phyloP scores from a whole-genome alignment of 352 stramenopile genomes.

The Pythium phragmitis region DNA sequence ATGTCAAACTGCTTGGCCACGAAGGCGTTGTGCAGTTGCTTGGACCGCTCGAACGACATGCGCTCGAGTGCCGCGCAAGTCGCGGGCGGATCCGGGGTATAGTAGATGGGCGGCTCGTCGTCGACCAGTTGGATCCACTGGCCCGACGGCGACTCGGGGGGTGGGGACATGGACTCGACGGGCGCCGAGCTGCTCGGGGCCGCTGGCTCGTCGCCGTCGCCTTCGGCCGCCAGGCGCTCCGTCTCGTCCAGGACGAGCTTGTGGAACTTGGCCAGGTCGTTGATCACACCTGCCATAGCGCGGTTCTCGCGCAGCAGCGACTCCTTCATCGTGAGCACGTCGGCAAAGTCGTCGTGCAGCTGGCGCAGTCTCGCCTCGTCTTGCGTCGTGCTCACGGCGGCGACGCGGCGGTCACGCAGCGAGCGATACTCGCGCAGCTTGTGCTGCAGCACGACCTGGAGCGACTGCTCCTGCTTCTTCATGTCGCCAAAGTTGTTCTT shows the following conservation, averaged over 20 bases:
- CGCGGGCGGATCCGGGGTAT: slow-evolving; percentile 2
- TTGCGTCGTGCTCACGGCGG: background rate
- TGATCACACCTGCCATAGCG: slow-evolving; percentile 27
- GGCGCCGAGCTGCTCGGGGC: too few species aligned
- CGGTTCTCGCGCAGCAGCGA: slow-evolving; percentile 28
- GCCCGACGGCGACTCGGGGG: background rate
- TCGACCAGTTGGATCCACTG: slow-evolving; percentile 26
- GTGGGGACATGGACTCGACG: background rate
- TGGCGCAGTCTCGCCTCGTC: slow-evolving; percentile 8
- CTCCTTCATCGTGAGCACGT: slow-evolving; percentile 26
- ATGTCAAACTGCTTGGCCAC: slow-evolving; percentile 6
- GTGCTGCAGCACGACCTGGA: slow-evolving; percentile 25
- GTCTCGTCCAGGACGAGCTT: slow-evolving; percentile 27
- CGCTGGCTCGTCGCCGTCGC: background rate
- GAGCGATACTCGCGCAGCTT: slow-evolving; percentile 17
- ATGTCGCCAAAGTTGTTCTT: slow-evolving; percentile 27
- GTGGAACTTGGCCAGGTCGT: slow-evolving; percentile 27
- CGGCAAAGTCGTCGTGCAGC: slow-evolving; percentile 24
- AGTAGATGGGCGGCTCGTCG: slow-evolving; percentile 23
- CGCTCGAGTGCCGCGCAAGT: background rate
- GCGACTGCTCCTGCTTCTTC: slow-evolving; percentile 25
- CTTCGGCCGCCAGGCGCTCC: slow-evolving; percentile 15
- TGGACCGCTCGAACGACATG: slow-evolving; percentile 4
- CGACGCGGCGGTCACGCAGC: slow-evolving; percentile 5
- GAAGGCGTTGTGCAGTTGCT: slow-evolving; percentile 14